These are phyloP conservation scores for Apiotrichum siamense DNA, from an alignment of 1,284 basidiomycete genomes.

Conservation along the genomic window DNA sequence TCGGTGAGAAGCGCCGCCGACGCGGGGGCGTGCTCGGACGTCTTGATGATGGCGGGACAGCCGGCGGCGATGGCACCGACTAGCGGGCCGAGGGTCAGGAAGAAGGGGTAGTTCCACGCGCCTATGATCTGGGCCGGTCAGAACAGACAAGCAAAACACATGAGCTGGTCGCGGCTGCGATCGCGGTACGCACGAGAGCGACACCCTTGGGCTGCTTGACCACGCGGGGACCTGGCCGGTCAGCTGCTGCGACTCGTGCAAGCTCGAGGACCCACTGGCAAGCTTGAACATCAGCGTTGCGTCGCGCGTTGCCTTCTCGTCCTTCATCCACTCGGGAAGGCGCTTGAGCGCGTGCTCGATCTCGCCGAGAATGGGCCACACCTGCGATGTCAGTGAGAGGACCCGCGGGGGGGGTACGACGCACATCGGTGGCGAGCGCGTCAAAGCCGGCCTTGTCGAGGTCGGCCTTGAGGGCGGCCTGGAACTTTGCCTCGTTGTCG, in stretches of 20 bases:
- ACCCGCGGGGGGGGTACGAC: slow-evolving; percentile 3
- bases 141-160: slow-evolving; percentile 4
- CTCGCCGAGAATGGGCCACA: slow-evolving; percentile 55
- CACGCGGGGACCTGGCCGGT: slow-evolving; percentile 58
- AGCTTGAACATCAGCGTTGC: slow-evolving; percentile 37
- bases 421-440: slow-evolving; percentile 30
- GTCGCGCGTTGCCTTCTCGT: slow-evolving; percentile 58
- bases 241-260: slow-evolving; percentile 32
- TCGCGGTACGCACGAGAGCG: slow-evolving; percentile 52
- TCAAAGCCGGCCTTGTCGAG: slow-evolving; percentile 52
- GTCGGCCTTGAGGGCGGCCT: slow-evolving; percentile 54
- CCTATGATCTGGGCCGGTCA: slow-evolving; percentile 33
- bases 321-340: slow-evolving; percentile 68
- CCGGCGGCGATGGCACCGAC: slow-evolving; percentile 75
- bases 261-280: slow-evolving; percentile 24
- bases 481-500: slow-evolving; percentile 55
- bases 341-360: slow-evolving; percentile 60
- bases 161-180: background rate
- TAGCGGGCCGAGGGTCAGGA: slow-evolving; percentile 55
- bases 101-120: slow-evolving; percentile 55
- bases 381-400: slow-evolving; percentile 14
- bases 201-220: slow-evolving; percentile 72
- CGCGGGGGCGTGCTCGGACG: slow-evolving; percentile 69
- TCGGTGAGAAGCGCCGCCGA: slow-evolving; percentile 63
- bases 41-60: slow-evolving; percentile 67